phyloP scores from a whole-genome alignment of 257 asterid species.

The Ophiorrhiza pumila region DNA sequence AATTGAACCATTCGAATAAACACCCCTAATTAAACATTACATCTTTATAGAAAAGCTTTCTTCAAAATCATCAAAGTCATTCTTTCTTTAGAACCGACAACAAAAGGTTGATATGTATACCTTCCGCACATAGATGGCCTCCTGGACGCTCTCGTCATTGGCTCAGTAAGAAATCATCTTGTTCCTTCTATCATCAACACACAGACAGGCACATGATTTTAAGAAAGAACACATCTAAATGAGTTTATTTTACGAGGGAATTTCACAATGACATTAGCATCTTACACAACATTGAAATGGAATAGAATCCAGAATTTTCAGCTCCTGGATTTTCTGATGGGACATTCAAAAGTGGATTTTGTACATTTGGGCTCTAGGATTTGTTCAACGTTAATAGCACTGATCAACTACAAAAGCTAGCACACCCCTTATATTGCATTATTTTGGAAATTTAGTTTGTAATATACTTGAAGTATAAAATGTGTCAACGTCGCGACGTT shows the following conservation, averaged over 20 bases:
- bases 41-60: neutral
- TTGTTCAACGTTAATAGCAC: neutral
- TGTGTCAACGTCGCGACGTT: no score
- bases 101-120: slow-evolving; percentile 24
- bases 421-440: neutral
- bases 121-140: slow-evolving; percentile 38
- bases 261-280: no score
- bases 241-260: neutral
- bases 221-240: no score
- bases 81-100: no score
- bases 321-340: slow-evolving; percentile 3
- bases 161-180: slow-evolving; percentile 25
- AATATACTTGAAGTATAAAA: no score
- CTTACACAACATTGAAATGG: slow-evolving; percentile 22
- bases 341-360: slow-evolving; percentile 5
- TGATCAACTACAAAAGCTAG: slow-evolving; percentile 20
- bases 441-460: no score
- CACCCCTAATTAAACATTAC: neutral
- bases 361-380: slow-evolving; percentile 24
- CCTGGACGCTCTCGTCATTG: slow-evolving; percentile 27
- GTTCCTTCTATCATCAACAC: slow-evolving; percentile 19
- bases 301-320: slow-evolving; percentile 3
- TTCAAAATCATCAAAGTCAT: neutral
- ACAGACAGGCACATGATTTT: neutral
- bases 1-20: no score